A percentile compares a stretch with the other conserved stretches of the same genome.
Conservation (phyloP, 1,284 basidiomycete genomes). For the Abortiporus biennis region DNA sequence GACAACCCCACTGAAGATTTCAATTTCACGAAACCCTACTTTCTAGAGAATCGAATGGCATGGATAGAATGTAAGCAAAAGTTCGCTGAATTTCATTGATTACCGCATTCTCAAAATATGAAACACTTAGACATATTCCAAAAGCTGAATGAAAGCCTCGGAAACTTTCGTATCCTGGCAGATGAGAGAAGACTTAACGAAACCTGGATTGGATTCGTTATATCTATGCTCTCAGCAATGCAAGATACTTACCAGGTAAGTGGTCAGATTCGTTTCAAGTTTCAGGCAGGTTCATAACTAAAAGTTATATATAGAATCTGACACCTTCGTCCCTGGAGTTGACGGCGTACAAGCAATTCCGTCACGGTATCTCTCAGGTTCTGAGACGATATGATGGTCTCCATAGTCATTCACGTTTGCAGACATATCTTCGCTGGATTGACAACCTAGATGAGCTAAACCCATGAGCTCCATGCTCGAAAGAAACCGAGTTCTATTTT, state of each 20-base stretch:
- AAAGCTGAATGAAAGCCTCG: constrained; percentile 16
- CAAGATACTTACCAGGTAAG: constrained; percentile 18
- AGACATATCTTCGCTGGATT: no score
- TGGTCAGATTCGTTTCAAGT: not conserved
- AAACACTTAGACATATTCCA: constrained; percentile 16
- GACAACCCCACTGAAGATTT: constrained; percentile 13
- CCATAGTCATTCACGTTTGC: no score
- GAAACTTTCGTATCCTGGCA: constrained; percentile 4
- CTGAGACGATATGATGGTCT: no score
- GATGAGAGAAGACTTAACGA: constrained; percentile 13
- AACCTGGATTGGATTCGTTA: constrained; percentile 15
- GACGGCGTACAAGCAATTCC: constrained; percentile 1
- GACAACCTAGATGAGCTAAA: no score
- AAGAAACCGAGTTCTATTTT: no score
- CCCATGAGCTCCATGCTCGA: no score
- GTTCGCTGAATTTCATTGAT: not conserved
- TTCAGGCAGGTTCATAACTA: not conserved
- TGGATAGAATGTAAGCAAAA: constrained; percentile 20
- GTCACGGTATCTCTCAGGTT: no score
- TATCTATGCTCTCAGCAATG: constrained; percentile 20
- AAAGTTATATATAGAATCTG: not conserved
- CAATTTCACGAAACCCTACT: constrained; percentile 17
- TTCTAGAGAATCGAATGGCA: constrained; percentile 17
- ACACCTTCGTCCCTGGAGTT: not conserved
- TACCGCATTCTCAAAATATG: not conserved